Base-by-base conservation (phyloP, 2,329 filamentous ascomycete genomes). In the Tolypocladium paradoxum region DNA sequence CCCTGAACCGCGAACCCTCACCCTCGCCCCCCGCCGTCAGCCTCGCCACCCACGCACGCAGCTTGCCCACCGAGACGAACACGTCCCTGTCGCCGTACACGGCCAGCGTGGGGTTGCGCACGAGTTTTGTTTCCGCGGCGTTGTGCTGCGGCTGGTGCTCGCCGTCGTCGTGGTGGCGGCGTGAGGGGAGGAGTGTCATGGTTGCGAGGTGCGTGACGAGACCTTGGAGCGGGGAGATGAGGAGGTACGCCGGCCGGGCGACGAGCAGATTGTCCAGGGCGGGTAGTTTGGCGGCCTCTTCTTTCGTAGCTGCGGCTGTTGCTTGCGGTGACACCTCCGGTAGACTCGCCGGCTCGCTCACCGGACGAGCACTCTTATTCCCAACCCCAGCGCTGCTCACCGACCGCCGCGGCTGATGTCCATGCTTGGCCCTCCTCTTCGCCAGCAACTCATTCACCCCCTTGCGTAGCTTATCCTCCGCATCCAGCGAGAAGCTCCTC, bases 81-180 rank as follows among this genome's bases (percentile, higher is more conserved):
- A 77, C 70, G 66, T 97, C 91, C 4, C 78, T 74, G 50, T 85
- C 81, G 1, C 91, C 92, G 62, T 84, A 95, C 0, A 95, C 68
- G 0, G 82, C 83, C 35, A 96, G 66, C 0, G 85, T 85, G 1
- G 76, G 75, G 60, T 84, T 76, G 2, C 69, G 65, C 1, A 80
- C 68, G 49, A 88, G 70, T 61, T 86, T 83, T 50, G 70, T 68
- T 53, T 84, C 79, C 1, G 74, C 73, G 1, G 57, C 65, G 51
- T 29, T 47, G 16, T 20, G 35, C 36, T 20, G 16, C 20, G n/a
- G n/a, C n/a, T n/a, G n/a, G n/a, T 40, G 34, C 34, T 29, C 35
- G 34, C 24, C 7, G 20, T 8, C 31, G 18, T 64, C 53, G 1
- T 60, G 60, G 1, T 59, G 55, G 63, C 59, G 55, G 60, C 64